Evolutionary conservation across 2,329 filamentous ascomycete species (phyloP).

Genomic region (Cladosporium phlei): DNA sequence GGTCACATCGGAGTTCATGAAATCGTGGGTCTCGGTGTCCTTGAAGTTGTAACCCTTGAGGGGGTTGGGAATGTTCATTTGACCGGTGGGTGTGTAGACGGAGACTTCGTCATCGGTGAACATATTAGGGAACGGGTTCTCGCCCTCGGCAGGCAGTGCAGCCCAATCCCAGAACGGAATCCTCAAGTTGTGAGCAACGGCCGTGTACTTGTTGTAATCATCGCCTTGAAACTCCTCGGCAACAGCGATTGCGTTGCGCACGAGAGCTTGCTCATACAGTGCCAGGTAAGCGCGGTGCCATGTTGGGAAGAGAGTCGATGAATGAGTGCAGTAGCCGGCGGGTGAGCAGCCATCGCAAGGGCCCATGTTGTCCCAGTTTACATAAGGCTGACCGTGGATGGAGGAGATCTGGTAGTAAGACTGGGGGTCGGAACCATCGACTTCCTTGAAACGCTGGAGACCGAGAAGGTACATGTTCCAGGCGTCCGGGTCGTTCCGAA

Average conservation of each 20-base stretch:
- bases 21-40: conserved; percentile 8
- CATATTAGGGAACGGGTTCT: conserved; percentile 16
- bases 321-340: conserved; percentile 19
- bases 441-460: conserved; percentile 13
- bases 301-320: conserved; percentile 18
- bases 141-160: conserved; percentile 6
- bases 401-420: conserved; percentile 19
- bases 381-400: conserved; percentile 19
- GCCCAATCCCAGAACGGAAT: conserved; percentile 30
- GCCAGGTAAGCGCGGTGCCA: conserved; percentile 21
- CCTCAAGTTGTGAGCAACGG: conserved; percentile 21
- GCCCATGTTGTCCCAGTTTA: conserved; percentile 16
- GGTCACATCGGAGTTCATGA: conserved; percentile 9
- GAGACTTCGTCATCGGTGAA: conserved; percentile 21
- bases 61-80: conserved; percentile 15
- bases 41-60: conserved; percentile 14
- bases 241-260: conserved; percentile 12
- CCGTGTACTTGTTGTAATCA: conserved; percentile 15
- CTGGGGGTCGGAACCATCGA: conserved; percentile 8
- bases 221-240: conserved; percentile 10
- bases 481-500: conserved; percentile 13
- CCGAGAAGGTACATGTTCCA: conserved; percentile 18
- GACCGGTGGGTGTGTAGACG: conserved; percentile 21
- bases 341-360: conserved; percentile 20
- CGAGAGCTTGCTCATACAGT: conserved; percentile 18